These are phyloP conservation scores for Rhytidhysteron rufulum DNA, from an alignment of 2,329 filamentous ascomycete species.

Conservation along the genomic window DNA sequence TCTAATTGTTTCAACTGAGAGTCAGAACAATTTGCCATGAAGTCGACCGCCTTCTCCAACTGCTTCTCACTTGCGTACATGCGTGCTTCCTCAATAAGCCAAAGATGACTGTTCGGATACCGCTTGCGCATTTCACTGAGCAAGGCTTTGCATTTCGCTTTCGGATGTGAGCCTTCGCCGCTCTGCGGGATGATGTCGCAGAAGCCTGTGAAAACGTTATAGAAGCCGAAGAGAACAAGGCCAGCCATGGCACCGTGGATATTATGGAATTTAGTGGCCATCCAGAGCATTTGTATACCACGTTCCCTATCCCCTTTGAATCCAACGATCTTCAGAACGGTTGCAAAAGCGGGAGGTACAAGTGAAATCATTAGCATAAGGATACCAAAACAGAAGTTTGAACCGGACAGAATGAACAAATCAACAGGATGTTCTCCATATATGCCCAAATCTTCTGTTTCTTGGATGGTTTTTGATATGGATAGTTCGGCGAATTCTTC, in stretches of 20 bases:
- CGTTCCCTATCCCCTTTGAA: slow-evolving; percentile 84
- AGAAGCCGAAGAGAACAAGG: slow-evolving; percentile 76
- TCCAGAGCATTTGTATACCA: slow-evolving; percentile 85
- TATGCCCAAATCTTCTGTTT: slow-evolving; percentile 61
- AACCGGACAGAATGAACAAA: slow-evolving; percentile 82
- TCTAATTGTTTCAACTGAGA: slow-evolving; percentile 84
- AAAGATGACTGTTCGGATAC: slow-evolving; percentile 79
- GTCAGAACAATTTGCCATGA: slow-evolving; percentile 57
- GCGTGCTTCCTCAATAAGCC: slow-evolving; percentile 83
- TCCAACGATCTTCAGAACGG: slow-evolving; percentile 80
- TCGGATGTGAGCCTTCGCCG: slow-evolving; percentile 62
- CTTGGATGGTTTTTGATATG: slow-evolving; percentile 24
- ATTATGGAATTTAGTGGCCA: slow-evolving; percentile 78
- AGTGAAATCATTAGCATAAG: slow-evolving; percentile 85
- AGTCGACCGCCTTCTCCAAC: slow-evolving; percentile 63
- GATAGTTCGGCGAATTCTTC: slow-evolving; percentile 30
- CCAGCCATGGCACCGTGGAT: slow-evolving; percentile 90
- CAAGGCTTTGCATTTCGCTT: slow-evolving; percentile 61
- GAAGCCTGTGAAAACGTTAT: slow-evolving; percentile 80
- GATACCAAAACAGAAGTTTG: slow-evolving; percentile 85
- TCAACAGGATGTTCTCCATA: slow-evolving; percentile 72
- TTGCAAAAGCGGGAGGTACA: slow-evolving; percentile 86
- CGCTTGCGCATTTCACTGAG: slow-evolving; percentile 69
- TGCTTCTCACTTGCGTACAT: slow-evolving; percentile 65
- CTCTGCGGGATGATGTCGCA: slow-evolving; percentile 78